Percentiles rank a stretch among this genome's conserved stretches.
phyloP scores from a whole-genome alignment of 441 rosid species.

The Jatropha multifida region DNA sequence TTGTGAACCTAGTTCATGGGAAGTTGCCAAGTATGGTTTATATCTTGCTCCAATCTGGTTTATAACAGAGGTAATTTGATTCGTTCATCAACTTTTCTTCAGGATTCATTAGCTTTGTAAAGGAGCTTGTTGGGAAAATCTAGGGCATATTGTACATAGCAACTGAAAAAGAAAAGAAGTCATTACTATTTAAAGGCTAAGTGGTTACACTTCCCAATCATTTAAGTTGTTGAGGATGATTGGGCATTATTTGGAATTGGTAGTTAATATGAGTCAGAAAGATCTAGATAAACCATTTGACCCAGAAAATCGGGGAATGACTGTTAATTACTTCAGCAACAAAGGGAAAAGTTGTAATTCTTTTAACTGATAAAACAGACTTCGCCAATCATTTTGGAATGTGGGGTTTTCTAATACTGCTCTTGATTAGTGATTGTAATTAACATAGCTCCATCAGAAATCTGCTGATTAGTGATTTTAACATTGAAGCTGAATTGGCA shows the following conservation, averaged over 20 bases:
- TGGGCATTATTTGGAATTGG: not conserved
- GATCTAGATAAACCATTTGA: not conserved
- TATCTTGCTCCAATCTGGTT: constrained; percentile 67
- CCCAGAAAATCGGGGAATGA: not conserved
- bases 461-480: too few species aligned
- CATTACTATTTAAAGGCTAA: not conserved
- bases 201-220: not conserved
- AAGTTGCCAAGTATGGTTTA: constrained; percentile 45
- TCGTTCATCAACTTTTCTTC: not conserved
- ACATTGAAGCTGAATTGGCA: too few species aligned
- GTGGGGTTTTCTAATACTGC: too few species aligned
- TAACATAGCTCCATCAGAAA: too few species aligned
- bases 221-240: not conserved
- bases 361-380: not conserved
- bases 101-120: not conserved
- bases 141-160: not conserved
- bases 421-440: too few species aligned
- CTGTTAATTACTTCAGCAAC: not conserved
- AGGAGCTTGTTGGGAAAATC: not conserved
- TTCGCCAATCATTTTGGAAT: too few species aligned
- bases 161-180: not conserved
- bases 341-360: not conserved
- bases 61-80: constrained; percentile 45
- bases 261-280: not conserved
- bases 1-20: constrained; percentile 35